Base-by-base conservation (phyloP, 257 asterid species). In the Nicotiana tomentosiformis region DNA sequence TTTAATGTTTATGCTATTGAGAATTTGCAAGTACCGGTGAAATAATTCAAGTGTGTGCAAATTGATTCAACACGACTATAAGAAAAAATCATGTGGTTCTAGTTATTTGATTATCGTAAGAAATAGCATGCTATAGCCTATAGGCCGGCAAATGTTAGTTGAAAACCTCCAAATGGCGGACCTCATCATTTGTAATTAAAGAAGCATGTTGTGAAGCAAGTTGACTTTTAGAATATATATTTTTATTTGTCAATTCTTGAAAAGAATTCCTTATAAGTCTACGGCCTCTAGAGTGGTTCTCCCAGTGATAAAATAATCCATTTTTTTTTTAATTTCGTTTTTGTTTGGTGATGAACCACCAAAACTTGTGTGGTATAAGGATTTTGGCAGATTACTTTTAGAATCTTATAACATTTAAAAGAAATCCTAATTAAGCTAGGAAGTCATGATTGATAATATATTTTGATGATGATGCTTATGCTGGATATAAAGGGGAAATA, bases 91-190 rank as follows among this genome's bases (percentile, higher is more conserved):
- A 29, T 29, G 26, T 23, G 26, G 26, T 23, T 23, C 26, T 23
- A 1, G 67, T 62, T n/a, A 35, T 68, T 68, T 68, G 17, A 39
- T 39, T 39, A 39, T 69, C 37, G n/a, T 43, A 18, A 43, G 20
- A 70, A 70, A 70, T 70, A 74, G 79, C 61, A 23, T 49, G 61
- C 8, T 43, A 23, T 23, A 23, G 26, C 26, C 26, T 23, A 51
- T 26, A 7, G 64, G 64, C 43, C 64, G 64, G 80, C 26, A 26
- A 49, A 26, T 26, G 62, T 74, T 72, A 46, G 78, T 20, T 74
- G 80, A 74, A 51, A 49, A 51, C 80, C 29, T 49, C 43, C 26
- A 74, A 49, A 76, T 76, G 80, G 80, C 64, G 16, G 64, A 76
- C 80, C 80, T 51, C 80, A 76, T 76, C 23, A 51, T 76, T 76